Percentiles rank a stretch among this genome's conserved stretches.
These are phyloP conservation scores for Fusarium nelsonii DNA, from an alignment of 2,329 filamentous ascomycete genomes.

Conservation along the genomic window DNA sequence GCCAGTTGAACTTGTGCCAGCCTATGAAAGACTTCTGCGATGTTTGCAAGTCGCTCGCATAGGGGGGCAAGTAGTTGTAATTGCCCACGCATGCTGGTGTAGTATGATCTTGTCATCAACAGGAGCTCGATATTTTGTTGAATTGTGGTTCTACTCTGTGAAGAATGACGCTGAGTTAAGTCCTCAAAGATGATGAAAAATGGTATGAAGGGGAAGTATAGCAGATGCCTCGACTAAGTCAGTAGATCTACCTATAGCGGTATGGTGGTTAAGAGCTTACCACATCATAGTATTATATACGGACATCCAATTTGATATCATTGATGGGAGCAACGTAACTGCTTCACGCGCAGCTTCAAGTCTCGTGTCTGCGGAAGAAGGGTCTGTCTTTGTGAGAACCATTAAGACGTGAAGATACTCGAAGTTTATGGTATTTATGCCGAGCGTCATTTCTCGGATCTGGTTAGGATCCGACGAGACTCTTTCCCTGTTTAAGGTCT, in stretches of 20 bases:
- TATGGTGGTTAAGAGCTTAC: neutral
- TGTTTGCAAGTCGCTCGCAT: neutral
- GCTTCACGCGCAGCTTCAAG: neutral
- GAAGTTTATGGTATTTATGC: conserved; percentile 8
- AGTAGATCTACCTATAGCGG: neutral
- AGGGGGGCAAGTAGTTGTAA: conserved; percentile 1
- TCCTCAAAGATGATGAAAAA: conserved; percentile 27
- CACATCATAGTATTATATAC: conserved; percentile 23
- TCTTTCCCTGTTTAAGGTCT: neutral
- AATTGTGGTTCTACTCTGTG: rapidly evolving
- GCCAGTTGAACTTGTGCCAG: neutral
- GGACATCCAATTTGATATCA: conserved; percentile 15
- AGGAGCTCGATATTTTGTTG: neutral
- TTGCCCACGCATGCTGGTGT: neutral
- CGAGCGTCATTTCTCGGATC: conserved; percentile 6
- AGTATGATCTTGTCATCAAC: neutral
- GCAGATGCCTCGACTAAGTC: neutral
- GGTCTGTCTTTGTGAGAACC: neutral
- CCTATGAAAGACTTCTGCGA: neutral
- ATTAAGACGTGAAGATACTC: conserved; percentile 5
- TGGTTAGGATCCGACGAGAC: neutral
- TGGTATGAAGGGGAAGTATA: conserved; percentile 20
- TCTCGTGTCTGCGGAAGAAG: neutral
- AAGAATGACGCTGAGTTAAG: neutral
- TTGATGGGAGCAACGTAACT: conserved; percentile 3